Conservation (phyloP, 31 red algal species). For the Odonthalia washingtoniensis region DNA sequence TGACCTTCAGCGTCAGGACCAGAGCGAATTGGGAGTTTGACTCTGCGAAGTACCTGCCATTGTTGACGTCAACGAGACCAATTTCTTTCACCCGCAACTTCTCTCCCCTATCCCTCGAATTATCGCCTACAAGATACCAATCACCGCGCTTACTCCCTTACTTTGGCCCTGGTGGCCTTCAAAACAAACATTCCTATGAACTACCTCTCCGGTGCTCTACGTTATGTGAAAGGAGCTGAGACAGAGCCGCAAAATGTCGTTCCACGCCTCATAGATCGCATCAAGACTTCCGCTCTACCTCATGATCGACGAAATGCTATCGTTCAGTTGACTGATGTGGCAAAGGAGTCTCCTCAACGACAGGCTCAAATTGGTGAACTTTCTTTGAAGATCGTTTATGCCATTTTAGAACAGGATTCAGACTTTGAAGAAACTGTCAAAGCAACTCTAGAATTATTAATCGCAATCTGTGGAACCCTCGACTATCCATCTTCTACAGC, state of each 20-base stretch:
- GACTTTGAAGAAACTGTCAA: constrained; percentile 81
- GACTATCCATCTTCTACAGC: constrained; percentile 46
- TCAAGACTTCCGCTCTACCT: constrained; percentile 81
- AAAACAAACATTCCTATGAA: too few species aligned
- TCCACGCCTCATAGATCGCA: constrained; percentile 83
- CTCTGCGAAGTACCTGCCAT: too few species aligned
- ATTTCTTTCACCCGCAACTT: too few species aligned
- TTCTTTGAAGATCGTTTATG: constrained; percentile 74
- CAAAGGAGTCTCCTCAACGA: constrained; percentile 55
- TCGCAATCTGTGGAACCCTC: constrained; percentile 67
- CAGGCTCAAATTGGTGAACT: constrained; percentile 73
- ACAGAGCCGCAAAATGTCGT: constrained; percentile 60
- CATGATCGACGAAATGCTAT: constrained; percentile 85
- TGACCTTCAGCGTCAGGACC: too few species aligned
- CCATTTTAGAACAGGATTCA: constrained; percentile 94
- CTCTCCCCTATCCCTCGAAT: too few species aligned
- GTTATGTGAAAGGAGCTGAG: constrained; percentile 90
- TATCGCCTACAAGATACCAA: too few species aligned
- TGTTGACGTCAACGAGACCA: too few species aligned
- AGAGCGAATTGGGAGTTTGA: too few species aligned
- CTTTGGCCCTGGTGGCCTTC: too few species aligned
- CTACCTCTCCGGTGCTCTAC: constrained; percentile 86
- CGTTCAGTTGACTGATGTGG: constrained; percentile 59
- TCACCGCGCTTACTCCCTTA: too few species aligned
- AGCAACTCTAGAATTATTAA: constrained; percentile 79